Percentiles rank a stretch among this genome's conserved stretches.
These are phyloP conservation scores for Auricularia cornea DNA, from an alignment of 768 basidiomycete species.

Conservation along the genomic window DNA sequence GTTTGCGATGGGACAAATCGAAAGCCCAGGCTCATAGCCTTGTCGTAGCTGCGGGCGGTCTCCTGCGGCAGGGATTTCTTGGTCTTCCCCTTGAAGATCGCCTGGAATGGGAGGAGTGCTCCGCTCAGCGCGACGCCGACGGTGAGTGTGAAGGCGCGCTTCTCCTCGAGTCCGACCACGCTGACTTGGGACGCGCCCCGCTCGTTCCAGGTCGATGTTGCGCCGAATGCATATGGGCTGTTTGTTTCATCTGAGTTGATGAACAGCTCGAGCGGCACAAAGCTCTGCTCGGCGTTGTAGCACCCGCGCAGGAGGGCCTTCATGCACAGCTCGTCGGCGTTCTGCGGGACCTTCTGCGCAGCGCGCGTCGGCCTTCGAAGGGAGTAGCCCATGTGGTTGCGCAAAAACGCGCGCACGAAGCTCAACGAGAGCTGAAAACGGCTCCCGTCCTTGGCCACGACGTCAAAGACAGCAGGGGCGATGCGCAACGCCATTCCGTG, in stretches of 20 bases:
- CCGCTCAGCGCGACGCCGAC: constrained; percentile 25
- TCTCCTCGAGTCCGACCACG: constrained; percentile 29
- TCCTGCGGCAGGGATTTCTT: constrained; percentile 16
- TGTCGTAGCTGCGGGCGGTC: constrained; percentile 11
- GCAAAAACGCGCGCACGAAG: no score
- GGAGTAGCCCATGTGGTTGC: no score
- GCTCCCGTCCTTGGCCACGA: no score
- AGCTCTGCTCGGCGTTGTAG: constrained; percentile 14
- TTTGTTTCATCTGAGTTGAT: constrained; percentile 34
- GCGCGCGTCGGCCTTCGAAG: no score
- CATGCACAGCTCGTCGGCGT: no score
- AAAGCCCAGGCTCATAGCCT: constrained; percentile 16
- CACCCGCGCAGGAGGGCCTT: no score
- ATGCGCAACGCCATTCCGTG: no score
- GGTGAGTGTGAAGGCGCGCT: constrained; percentile 33
- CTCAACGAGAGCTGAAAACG: no score
- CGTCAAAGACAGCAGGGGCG: no score
- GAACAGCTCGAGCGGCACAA: constrained; percentile 15
- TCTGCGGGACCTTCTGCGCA: no score
- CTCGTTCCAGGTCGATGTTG: constrained; percentile 22
- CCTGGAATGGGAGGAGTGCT: constrained; percentile 28
- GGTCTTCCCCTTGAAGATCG: constrained; percentile 26
- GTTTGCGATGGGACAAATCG: constrained; percentile 18
- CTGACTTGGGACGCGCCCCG: constrained; percentile 28
- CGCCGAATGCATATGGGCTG: constrained; percentile 16